Conservation (phyloP, 176 grass and related monocot species). For the Juncus inflexus region DNA sequence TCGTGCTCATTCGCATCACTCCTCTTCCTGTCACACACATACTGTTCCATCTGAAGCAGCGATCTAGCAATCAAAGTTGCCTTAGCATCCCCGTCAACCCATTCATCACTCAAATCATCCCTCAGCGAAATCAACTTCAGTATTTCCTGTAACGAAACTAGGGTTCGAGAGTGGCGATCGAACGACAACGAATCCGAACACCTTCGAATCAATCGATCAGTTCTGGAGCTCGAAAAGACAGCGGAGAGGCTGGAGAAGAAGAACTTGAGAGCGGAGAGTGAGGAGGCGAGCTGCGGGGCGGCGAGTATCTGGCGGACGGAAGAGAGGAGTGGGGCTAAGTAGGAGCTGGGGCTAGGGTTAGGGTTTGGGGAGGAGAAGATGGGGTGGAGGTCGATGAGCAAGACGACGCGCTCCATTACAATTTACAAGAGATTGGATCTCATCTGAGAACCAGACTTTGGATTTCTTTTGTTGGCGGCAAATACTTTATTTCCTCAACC, state of each 20-base stretch:
- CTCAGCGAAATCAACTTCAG: constrained; percentile 5
- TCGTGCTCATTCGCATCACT: constrained; percentile 3
- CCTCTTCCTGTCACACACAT: constrained; percentile 24
- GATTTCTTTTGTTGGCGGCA: too few species aligned
- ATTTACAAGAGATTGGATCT: neutral
- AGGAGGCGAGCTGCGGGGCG: constrained; percentile 22
- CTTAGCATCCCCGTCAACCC: neutral
- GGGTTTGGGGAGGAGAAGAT: constrained; percentile 18
- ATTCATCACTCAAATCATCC: neutral
- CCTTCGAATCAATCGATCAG: constrained; percentile 36
- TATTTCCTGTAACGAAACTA: constrained; percentile 18
- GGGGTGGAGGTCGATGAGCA: constrained; percentile 37
- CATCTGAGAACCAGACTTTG: too few species aligned
- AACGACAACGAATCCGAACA: constrained; percentile 37
- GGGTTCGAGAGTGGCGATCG: constrained; percentile 20
- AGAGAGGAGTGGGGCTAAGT: constrained; percentile 17
- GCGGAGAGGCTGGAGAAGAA: constrained; percentile 42
- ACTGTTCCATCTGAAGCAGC: constrained; percentile 36
- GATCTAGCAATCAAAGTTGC: constrained; percentile 25
- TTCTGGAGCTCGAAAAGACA: constrained; percentile 32
- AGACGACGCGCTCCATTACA: constrained; percentile 29
- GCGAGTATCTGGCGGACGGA: constrained; percentile 26
- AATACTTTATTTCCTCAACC: too few species aligned
- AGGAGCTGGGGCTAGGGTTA: constrained; percentile 1
- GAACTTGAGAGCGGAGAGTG: constrained; percentile 42